Conservation (phyloP, 805 yeast species). For the Jamesozyma spencerorum region DNA sequence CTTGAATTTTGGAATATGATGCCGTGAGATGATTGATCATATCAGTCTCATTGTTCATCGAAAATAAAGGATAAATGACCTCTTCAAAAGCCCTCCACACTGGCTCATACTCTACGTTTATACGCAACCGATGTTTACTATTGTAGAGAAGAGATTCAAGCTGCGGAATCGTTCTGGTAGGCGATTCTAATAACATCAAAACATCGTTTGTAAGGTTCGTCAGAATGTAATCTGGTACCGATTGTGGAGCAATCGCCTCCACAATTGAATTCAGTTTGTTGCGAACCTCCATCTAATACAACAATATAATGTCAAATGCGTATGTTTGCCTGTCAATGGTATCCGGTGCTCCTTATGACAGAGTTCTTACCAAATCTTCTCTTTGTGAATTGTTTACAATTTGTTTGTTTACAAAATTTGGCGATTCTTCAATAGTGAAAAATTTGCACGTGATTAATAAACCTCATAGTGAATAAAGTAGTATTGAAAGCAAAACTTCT, state of each 20-base stretch:
- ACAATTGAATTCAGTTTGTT: conserved; percentile 14
- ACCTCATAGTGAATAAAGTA: too few species aligned
- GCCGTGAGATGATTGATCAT: conserved; percentile 15
- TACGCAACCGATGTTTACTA: conserved; percentile 12
- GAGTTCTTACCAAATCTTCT: not conserved
- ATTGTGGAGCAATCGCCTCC: conserved; percentile 21
- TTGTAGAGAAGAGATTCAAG: conserved; percentile 15
- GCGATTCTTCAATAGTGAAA: conserved; percentile 1
- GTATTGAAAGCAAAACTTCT: too few species aligned
- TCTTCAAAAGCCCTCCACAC: conserved; percentile 19
- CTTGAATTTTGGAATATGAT: conserved; percentile 12
- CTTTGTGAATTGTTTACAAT: not conserved
- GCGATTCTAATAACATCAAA: conserved; percentile 10
- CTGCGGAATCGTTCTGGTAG: conserved; percentile 12
- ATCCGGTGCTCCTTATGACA: not conserved
- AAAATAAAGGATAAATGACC: conserved; percentile 12
- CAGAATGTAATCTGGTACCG: conserved; percentile 13
- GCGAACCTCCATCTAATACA: conserved; percentile 18
- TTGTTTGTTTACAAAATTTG: conserved; percentile 3
- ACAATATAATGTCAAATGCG: not conserved
- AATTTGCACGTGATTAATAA: not conserved
- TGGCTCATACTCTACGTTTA: conserved; percentile 9
- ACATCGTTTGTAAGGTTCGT: conserved; percentile 14
- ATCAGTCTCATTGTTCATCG: conserved; percentile 13
- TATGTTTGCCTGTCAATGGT: not conserved